These are phyloP conservation scores for Oenanthe javanica DNA, from an alignment of 140 eudicot genomes.

Conservation along the genomic window DNA sequence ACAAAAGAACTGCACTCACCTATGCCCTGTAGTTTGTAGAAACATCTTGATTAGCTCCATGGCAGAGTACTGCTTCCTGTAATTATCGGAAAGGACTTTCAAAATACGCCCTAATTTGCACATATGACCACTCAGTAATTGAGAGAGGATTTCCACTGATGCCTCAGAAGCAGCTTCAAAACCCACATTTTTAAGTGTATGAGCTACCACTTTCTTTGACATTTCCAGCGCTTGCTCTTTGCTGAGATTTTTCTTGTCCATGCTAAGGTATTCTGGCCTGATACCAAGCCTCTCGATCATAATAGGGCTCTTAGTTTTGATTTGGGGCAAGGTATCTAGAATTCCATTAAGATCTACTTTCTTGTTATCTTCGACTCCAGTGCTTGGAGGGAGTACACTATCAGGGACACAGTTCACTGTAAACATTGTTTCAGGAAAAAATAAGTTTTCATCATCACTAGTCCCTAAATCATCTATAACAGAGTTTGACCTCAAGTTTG, in stretches of 20 bases:
- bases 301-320: slow-evolving; percentile 74
- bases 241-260: slow-evolving; percentile 58
- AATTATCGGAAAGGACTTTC: slow-evolving; percentile 78
- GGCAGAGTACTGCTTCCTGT: slow-evolving; percentile 77
- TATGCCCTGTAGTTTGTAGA: slow-evolving; percentile 66
- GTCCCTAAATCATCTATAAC: slow-evolving; percentile 29
- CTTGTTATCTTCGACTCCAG: slow-evolving; percentile 30
- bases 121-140: slow-evolving; percentile 70
- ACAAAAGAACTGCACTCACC: slow-evolving; percentile 37
- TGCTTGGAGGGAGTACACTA: slow-evolving; percentile 51
- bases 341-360: slow-evolving; percentile 67
- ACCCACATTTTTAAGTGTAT: slow-evolving; percentile 55
- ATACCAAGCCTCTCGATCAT: slow-evolving; percentile 97
- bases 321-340: slow-evolving; percentile 73
- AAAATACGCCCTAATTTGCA: slow-evolving; percentile 66
- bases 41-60: slow-evolving; percentile 77
- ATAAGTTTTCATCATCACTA: slow-evolving; percentile 35
- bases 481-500: slow-evolving; percentile 30
- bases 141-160: slow-evolving; percentile 62
- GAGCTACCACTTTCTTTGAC: slow-evolving; percentile 70
- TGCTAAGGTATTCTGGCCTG: slow-evolving; percentile 80
- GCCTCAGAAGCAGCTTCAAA: slow-evolving; percentile 66
- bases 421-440: slow-evolving; percentile 86
- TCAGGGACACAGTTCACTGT: slow-evolving; percentile 86
- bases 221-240: slow-evolving; percentile 64